Base-by-base conservation (phyloP, 176 grass and related monocot species). In the Carex parvula region DNA sequence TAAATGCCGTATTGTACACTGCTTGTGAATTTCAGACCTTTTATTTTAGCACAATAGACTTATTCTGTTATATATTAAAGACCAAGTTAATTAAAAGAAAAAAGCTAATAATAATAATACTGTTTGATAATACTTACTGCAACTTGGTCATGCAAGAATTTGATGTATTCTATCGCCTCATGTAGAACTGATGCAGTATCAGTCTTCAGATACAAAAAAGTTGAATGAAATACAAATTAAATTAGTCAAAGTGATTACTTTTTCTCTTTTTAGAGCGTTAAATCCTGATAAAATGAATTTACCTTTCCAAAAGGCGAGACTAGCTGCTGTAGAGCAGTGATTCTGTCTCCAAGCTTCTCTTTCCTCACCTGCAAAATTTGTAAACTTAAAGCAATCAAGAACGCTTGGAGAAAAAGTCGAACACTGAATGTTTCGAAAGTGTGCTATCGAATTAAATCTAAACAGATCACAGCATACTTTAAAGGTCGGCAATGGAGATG, bases 251-350 rank as follows among this genome's bases (percentile, higher is more conserved):
- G 8, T 3, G 57, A 57, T 35, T 18, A 63, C 61, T 85, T 58
- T 85, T 83, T 33, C n/a, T 84, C 44, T 55, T 58, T 70, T 57
- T 14, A 56, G 32, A 39, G 44, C n/a, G 63, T 33, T 55, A 82
- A 70, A 6, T 58, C 29, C 15, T 67, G 46, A 53, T 44, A 79
- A 16, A 70, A 70, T 56, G 21, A 90, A 79, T 71, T 41, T 79
- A 98, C 95, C 95, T 98, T 98, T 95, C 95, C 95, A 86, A 94
- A 98, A 94, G 95, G 95, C 79, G 95, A 94, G 73, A 98, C 95
- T 21, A 98, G 84, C 70, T 98, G 95, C 89, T 98, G 95, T 73
- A 98, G 92, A 30, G 92, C 95, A 87, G 95, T 93, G 91, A 98
- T 94, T 93, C 95, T 93, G 91, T 98, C 95, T 86, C 95, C 95